phyloP scores from a whole-genome alignment of 371 early-diverging fungal genomes.

The Rhizomucor pusillus region DNA sequence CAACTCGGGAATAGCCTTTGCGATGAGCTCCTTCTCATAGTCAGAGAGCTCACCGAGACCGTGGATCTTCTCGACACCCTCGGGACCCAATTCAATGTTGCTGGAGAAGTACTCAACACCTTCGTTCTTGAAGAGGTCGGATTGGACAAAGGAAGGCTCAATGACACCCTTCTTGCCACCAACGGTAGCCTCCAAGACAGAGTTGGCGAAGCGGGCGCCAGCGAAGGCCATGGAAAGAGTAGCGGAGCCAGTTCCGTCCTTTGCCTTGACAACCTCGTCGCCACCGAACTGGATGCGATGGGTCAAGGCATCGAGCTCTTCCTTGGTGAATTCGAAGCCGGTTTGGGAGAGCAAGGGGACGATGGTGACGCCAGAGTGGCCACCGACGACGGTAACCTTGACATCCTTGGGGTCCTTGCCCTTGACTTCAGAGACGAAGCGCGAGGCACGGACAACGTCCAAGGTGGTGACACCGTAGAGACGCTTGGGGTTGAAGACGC shows the following conservation, averaged over 20 bases:
- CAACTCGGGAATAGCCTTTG: conserved; percentile 88
- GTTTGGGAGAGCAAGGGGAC: conserved; percentile 93
- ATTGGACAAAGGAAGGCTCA: conserved; percentile 94
- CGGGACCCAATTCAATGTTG: conserved; percentile 91
- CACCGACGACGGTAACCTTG: conserved; percentile 94
- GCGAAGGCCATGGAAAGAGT: conserved; percentile 99
- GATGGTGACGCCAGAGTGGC: conserved; percentile 99
- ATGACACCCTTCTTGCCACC: conserved; percentile 84
- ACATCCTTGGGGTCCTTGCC: conserved; percentile 70
- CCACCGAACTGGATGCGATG: conserved; percentile 99
- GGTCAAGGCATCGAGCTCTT: conserved; percentile 90
- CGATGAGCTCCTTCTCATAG: conserved; percentile 90
- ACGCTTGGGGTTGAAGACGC: conserved; percentile 92
- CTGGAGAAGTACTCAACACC: conserved; percentile 94
- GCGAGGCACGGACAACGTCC: conserved; percentile 97
- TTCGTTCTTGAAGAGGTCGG: conserved; percentile 64
- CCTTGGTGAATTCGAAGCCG: conserved; percentile 81
- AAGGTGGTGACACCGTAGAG: conserved; percentile 98
- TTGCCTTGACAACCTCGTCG: conserved; percentile 99
- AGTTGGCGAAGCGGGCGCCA: conserved; percentile 94
- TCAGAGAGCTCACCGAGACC: conserved; percentile 82
- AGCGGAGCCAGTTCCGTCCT: conserved; percentile 97
- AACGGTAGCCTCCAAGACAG: conserved; percentile 86
- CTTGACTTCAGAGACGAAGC: conserved; percentile 90
- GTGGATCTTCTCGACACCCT: conserved; percentile 92